phyloP scores from a whole-genome alignment of 495 filamentous ascomycete genomes.

The Penicillium diatomitis region DNA sequence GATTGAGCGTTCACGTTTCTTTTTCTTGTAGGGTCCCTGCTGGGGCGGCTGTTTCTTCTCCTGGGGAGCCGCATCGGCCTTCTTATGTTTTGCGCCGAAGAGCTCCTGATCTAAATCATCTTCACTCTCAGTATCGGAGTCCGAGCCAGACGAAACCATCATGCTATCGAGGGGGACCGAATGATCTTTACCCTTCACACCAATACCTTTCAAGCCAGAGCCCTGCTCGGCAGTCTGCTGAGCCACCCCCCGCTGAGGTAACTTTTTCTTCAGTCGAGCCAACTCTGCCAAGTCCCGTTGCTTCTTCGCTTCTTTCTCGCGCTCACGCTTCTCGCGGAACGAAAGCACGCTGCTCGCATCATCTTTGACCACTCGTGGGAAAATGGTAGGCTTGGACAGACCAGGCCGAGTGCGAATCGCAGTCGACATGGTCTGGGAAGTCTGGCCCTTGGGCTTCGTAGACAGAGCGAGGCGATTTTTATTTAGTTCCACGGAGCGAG shows the following conservation, averaged over 20 bases:
- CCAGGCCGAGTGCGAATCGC: conserved; percentile 2
- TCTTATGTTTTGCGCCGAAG: conserved; percentile 42
- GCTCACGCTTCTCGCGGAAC: conserved; percentile 61
- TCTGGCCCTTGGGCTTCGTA: conserved; percentile 27
- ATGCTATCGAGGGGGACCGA: conserved; percentile 63
- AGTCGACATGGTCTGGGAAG: conserved; percentile 25
- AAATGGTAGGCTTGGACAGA: conserved; percentile 18
- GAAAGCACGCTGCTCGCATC: conserved; percentile 29
- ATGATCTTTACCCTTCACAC: conserved; percentile 74
- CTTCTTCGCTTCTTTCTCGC: conserved; percentile 64
- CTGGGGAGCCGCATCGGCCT: conserved; percentile 41
- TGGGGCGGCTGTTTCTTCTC: conserved; percentile 45
- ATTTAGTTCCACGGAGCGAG: conserved; percentile 39
- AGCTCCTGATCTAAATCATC: conserved; percentile 55
- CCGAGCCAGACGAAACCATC: conserved; percentile 69
- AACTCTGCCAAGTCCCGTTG: conserved; percentile 59
- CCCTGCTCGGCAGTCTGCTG: conserved; percentile 61
- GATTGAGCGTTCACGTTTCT: conserved; percentile 61
- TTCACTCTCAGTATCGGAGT: conserved; percentile 67
- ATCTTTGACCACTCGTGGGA: conserved; percentile 24
- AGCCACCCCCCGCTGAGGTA: conserved; percentile 43
- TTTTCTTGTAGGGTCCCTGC: conserved; percentile 69
- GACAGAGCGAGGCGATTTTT: conserved; percentile 34
- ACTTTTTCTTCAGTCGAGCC: conserved; percentile 50
- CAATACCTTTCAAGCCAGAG: conserved; percentile 66